Conservation (phyloP, 805 yeast genomes). For the Wickerhamomyces chaumierensis region DNA sequence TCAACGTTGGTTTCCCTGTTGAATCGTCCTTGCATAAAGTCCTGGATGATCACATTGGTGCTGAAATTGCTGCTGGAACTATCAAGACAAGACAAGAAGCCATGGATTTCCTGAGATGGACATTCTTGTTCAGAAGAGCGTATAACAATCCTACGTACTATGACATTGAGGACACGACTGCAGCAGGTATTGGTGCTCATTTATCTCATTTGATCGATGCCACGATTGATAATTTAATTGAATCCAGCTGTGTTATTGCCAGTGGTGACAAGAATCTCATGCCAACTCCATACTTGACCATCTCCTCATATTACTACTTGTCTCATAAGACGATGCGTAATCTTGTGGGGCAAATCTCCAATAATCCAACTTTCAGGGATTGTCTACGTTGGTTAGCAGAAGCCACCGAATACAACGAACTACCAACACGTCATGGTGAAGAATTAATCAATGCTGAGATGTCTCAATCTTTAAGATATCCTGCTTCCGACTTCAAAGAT, state of each 20-base stretch:
- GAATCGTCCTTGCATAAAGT: conserved; percentile 75
- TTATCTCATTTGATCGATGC: conserved; percentile 61
- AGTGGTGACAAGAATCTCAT: conserved; percentile 33
- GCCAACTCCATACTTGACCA: conserved; percentile 74
- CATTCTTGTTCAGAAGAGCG: conserved; percentile 88
- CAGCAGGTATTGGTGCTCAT: conserved; percentile 67
- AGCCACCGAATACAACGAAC: conserved; percentile 84
- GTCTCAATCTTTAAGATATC: conserved; percentile 42
- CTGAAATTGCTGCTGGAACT: conserved; percentile 91
- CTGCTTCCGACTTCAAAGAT: conserved; percentile 70
- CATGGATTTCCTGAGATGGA: conserved; percentile 91
- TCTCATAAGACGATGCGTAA: conserved; percentile 82
- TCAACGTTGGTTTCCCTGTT: conserved; percentile 93
- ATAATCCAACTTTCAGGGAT: conserved; percentile 39
- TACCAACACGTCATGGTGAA: conserved; percentile 51
- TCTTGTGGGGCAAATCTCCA: conserved; percentile 41
- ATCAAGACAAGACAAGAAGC: conserved; percentile 92
- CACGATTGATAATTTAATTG: conserved; percentile 54
- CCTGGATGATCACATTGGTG: conserved; percentile 85
- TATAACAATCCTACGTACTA: conserved; percentile 85
- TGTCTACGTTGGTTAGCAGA: conserved; percentile 84
- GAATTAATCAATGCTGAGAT: conserved; percentile 82
- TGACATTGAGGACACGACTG: conserved; percentile 69
- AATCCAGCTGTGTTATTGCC: conserved; percentile 57
- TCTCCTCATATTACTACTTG: conserved; percentile 85